These are phyloP conservation scores for Saturnispora besseyi DNA, from an alignment of 805 yeast genomes.

Conservation along the genomic window DNA sequence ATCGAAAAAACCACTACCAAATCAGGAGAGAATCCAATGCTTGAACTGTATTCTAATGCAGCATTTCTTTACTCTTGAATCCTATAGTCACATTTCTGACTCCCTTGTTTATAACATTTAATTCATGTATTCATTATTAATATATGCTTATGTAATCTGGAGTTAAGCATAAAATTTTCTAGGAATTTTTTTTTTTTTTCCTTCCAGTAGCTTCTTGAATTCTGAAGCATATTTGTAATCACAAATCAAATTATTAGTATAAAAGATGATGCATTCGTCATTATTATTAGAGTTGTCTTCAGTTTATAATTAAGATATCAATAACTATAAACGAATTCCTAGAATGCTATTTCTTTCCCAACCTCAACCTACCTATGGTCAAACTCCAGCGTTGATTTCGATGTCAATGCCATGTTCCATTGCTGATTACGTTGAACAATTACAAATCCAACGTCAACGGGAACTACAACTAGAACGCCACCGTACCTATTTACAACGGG, in stretches of 20 bases:
- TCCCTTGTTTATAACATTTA: no score
- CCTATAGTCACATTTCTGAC: no score
- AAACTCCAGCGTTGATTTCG: neutral
- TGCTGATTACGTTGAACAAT: neutral
- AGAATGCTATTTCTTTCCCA: slow-evolving; percentile 17
- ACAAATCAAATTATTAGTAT: neutral
- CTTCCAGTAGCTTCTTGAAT: slow-evolving; percentile 7
- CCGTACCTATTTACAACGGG: slow-evolving; percentile 7
- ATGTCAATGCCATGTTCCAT: neutral
- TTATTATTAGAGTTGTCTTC: neutral
- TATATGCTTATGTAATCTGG: neutral
- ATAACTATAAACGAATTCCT: neutral
- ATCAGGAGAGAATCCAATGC: slow-evolving; percentile 79
- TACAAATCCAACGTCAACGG: neutral
- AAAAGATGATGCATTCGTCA: neutral
- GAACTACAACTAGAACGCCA: slow-evolving; percentile 3
- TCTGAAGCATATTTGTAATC: neutral
- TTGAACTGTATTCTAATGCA: slow-evolving; percentile 67
- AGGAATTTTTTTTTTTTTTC: neutral
- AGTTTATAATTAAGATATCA: neutral
- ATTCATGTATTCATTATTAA: no score
- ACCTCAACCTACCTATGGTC: slow-evolving; percentile 10
- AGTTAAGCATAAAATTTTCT: neutral
- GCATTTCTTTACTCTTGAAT: slow-evolving; percentile 46
- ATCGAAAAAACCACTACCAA: slow-evolving; percentile 55